Conservation (phyloP, 1,284 basidiomycete species). For the Cerrena zonata region DNA sequence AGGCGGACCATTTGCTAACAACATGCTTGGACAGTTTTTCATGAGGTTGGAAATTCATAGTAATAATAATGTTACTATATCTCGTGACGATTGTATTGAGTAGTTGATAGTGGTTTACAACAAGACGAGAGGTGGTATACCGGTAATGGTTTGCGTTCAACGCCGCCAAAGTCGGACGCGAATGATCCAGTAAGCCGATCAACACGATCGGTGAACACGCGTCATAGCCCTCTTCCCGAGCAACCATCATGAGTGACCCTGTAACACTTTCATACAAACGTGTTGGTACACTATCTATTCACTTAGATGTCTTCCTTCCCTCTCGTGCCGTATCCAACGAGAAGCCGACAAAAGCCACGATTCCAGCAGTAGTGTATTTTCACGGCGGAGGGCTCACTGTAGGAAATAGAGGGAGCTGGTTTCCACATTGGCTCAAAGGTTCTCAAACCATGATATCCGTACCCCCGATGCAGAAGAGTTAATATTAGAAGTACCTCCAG, state of each 20-base stretch:
- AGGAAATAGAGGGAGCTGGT: conserved; percentile 53
- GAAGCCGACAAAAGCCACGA: background rate
- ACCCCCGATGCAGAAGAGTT: conserved; percentile 2
- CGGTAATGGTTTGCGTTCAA: too few species aligned
- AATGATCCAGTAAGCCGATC: too few species aligned
- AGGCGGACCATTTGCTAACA: conserved; percentile 66
- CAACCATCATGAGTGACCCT: too few species aligned
- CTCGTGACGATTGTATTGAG: too few species aligned
- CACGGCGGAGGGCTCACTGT: conserved; percentile 60
- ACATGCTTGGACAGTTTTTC: conserved; percentile 31
- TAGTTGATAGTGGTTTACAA: too few species aligned
- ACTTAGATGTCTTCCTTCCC: background rate
- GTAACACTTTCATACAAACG: background rate
- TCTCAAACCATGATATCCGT: conserved; percentile 19
- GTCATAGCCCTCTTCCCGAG: too few species aligned
- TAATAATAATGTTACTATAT: too few species aligned
- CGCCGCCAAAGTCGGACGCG: too few species aligned
- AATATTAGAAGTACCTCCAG: conserved; percentile 26
- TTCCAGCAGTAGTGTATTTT: conserved; percentile 53
- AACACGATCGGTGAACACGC: too few species aligned
- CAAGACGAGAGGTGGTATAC: too few species aligned
- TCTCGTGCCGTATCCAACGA: background rate
- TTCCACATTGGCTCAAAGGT: conserved; percentile 58
- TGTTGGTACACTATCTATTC: background rate
- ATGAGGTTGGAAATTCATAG: too few species aligned